Conservation (phyloP, 1,284 basidiomycete species). For the Afroboletus lepidellus region DNA sequence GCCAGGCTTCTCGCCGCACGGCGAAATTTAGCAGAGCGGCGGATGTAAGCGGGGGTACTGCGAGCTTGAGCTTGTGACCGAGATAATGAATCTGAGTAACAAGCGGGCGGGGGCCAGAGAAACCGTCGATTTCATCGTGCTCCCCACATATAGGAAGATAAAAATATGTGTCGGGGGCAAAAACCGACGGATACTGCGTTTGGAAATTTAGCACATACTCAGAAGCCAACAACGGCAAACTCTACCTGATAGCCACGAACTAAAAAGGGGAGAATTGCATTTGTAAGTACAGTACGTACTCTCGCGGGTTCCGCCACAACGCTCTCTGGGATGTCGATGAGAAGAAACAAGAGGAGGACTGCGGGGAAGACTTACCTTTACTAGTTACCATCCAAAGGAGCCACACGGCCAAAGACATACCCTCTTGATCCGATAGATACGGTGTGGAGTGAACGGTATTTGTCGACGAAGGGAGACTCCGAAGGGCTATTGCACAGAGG, state of each 20-base stretch:
- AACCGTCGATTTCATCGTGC: conserved; percentile 21
- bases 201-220: conserved; percentile 2
- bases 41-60: conserved; percentile 39
- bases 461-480: conserved; percentile 9
- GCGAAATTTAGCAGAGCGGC: conserved; percentile 39
- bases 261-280: conserved; percentile 32
- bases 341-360: conserved; percentile 4
- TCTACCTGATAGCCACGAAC: conserved; percentile 39
- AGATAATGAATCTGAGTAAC: conserved; percentile 40
- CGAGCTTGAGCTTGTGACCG: conserved; percentile 38
- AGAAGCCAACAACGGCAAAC: conserved; percentile 5
- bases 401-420: conserved; percentile 49
- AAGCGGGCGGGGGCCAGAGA: conserved; percentile 33
- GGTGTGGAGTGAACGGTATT: not conserved
- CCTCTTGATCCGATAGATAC: conserved; percentile 33
- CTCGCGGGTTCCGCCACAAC: conserved; percentile 18
- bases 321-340: conserved; percentile 22
- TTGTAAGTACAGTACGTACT: conserved; percentile 27
- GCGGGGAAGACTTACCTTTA: conserved; percentile 36
- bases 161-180: conserved; percentile 41
- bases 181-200: conserved; percentile 41
- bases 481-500: conserved; percentile 19
- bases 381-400: conserved; percentile 55
- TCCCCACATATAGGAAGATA: conserved; percentile 37
- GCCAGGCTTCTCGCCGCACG: conserved; percentile 39